Base-by-base conservation (phyloP, 2,329 filamentous ascomycete species). In the Alternaria ethzedia region DNA sequence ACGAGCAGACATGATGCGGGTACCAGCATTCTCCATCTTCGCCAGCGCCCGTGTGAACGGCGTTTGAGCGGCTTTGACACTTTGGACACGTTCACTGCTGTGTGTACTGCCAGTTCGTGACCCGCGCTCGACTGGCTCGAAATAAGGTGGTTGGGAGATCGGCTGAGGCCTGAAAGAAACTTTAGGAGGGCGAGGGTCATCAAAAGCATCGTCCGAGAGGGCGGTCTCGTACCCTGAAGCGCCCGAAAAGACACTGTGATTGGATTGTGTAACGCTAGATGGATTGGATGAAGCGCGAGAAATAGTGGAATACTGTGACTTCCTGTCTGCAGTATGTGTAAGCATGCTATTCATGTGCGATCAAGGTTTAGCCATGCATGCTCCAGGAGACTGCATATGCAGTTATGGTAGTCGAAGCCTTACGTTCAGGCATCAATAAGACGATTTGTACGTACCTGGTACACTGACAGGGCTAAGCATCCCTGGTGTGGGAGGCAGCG, bases 11-110 rank as follows among this genome's bases (percentile, higher is more conserved):
- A 73, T 68, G 47, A 75, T 75, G 61, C 71, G 71, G 21, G 70
- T 55, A 36, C 72, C 67, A 12, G 71, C 72, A 49, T 60, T 67
- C 50, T 74, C 69, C 69, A 75, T 75, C 64, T 74, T 75, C 9
- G 67, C 65, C 43, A 75, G 44, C 5, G 70, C 70, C 20, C 72
- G 71, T 6, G 67, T 64, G 49, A 75, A 74, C 12, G 71, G 72
- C 4, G 63, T 63, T 50, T 67, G 66, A 17, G 65, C 55, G 15
- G 61, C 50, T 61, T 71, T 72, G 52, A 55, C 41, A n/a, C 59
- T 59, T 20, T 68, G 66, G 23, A 73, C 70, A 11, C 32, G 61
- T 28, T 63, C 57, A 25, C 12, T 47, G 25, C 68, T 64, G 54
- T 67, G 64, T 17, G 65, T 63, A 59, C 70, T 71, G 21, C 66